Evolutionary conservation across 345 rosid genomes (phyloP).

Genomic region (Eucalyptus caleyi): DNA sequence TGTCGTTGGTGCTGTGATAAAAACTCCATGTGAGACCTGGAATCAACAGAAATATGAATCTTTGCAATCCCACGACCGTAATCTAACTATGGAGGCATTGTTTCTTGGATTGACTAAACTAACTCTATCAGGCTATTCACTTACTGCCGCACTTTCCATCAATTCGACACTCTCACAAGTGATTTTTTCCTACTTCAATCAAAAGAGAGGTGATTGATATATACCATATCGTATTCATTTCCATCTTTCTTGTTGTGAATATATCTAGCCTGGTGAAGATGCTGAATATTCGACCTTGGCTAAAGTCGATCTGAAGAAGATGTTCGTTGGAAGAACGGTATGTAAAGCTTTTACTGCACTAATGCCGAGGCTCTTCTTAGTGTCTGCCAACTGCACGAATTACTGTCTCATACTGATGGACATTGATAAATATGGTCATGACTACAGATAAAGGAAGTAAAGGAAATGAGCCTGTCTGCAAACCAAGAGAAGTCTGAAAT

Average conservation of each 20-base stretch:
- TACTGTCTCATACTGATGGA: background rate
- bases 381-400: background rate
- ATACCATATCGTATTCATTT: background rate
- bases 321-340: constrained; percentile 48
- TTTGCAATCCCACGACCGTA: background rate
- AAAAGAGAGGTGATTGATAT: background rate
- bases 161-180: background rate
- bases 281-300: constrained; percentile 29
- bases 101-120: background rate
- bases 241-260: background rate
- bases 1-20: background rate
- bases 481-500: constrained; percentile 55
- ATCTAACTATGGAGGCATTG: background rate
- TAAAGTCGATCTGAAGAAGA: constrained; percentile 65
- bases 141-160: background rate
- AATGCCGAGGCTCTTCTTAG: background rate
- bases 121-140: background rate
- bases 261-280: constrained; percentile 56
- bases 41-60: background rate
- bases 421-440: background rate
- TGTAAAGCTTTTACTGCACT: background rate
- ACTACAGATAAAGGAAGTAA: constrained; percentile 43
- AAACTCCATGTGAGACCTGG: background rate
- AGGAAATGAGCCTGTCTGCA: constrained; percentile 63
- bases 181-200: background rate